Evolutionary conservation across 805 yeast species (phyloP), one percentile per base, ranked within the genome.

Genomic region (Ogataea degrootiae): DNA sequence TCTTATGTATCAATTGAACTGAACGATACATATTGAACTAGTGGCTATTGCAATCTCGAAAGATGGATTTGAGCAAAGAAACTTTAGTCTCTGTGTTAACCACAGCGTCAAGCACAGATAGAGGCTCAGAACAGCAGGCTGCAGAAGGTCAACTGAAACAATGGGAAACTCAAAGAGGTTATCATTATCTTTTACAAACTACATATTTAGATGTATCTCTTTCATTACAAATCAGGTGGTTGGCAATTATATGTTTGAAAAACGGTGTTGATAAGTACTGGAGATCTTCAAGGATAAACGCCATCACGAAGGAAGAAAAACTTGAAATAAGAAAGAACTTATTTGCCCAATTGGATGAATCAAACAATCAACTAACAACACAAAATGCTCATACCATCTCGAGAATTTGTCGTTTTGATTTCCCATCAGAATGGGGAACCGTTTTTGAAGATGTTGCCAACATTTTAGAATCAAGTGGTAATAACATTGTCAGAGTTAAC

Each of bases 361-460:
- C 83, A 44, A 87, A 88, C 57, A 79, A 77, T 49, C 94, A 83
- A 60, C 71, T 92, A 49, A 69, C 85, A 31, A 76, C 85, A 31
- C 98, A 94, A 67, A 86, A 87, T 62, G 95, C 97, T 0, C 85
- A 87, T 53, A 83, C 95, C 0, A 72, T 87, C 6, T 83, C 96
- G 1, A 73, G 83, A 50, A 85, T 94, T 26, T 85, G 87, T 23
- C 69, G 97, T 43, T 72, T 80, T 47, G 99, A 94, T 58, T 94
- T 87, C 61, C 97, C 98, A 0, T 64, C 69, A 2, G 90, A 84
- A 41, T 94, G 97, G 97, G 90, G 95, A 0, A 65, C 75, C 2
- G 61, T 94, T 17, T 85, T 94, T 59, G 91, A 86, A 47, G 83
- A 82, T 14, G 51, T 85, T 1, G 73, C 78, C 40, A 57, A 57